These are phyloP conservation scores for Colletotrichum lentis DNA, from an alignment of 2,329 filamentous ascomycete genomes.

Conservation along the genomic window DNA sequence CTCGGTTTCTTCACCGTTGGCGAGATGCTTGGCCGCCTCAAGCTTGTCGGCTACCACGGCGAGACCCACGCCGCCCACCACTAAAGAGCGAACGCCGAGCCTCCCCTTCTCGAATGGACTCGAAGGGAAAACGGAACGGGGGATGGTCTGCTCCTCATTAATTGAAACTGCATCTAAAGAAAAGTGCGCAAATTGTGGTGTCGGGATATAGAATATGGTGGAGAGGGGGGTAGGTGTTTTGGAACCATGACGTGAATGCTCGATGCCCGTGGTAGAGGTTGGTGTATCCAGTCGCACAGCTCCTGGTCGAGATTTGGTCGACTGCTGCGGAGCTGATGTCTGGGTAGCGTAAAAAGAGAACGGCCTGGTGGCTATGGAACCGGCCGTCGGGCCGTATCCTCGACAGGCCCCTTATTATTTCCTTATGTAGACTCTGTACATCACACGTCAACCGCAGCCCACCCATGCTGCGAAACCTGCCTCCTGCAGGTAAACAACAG, in stretches of 20 bases:
- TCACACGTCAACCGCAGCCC: constrained; percentile 35
- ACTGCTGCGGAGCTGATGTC: constrained; percentile 4
- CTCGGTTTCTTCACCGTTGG: constrained; percentile 98
- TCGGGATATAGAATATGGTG: constrained; percentile 32
- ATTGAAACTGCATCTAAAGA: constrained; percentile 36
- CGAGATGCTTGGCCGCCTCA: constrained; percentile 94
- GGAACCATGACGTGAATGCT: constrained; percentile 32
- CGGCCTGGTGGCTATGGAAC: constrained; percentile 13
- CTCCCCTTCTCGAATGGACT: constrained; percentile 13
- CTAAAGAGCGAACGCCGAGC: constrained; percentile 49
- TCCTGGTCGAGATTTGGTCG: constrained; percentile 10
- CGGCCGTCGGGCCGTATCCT: constrained; percentile 14
- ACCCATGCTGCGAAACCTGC: constrained; percentile 31
- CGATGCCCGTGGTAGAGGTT: constrained; percentile 33
- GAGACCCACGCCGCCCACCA: constrained; percentile 68
- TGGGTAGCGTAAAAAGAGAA: constrained; percentile 23
- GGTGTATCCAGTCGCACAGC: constrained; percentile 20
- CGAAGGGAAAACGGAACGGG: neutral
- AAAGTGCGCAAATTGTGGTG: constrained; percentile 30
- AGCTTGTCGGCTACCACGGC: constrained; percentile 91
- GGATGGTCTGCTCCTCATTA: constrained; percentile 24
- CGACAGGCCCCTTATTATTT: constrained; percentile 36
- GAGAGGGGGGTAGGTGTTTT: constrained; percentile 20
- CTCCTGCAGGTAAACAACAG: constrained; percentile 36
- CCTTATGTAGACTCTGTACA: constrained; percentile 41